Evolutionary conservation across 257 asterid species (phyloP), one percentile per base, ranked within the genome.

Genomic region (Plantago elongata): DNA sequence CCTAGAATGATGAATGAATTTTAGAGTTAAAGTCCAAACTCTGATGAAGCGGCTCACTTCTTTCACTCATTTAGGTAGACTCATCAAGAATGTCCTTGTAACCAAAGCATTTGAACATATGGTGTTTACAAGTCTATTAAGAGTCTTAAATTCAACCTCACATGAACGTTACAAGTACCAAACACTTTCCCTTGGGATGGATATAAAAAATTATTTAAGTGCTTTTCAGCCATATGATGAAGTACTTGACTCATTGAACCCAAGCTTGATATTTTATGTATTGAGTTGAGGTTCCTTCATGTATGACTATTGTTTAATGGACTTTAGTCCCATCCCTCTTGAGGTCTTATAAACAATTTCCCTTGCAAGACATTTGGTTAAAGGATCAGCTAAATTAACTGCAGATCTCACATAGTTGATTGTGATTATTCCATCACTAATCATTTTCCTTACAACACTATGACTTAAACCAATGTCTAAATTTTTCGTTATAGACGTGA

Each of bases 381-480:
- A 46, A 46, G 13, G 51, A 46, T 46, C 51, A 3, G 3, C 13
- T 14, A 46, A 14, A 46, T 46, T 46, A 22, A 2, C 2, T 22
- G 27, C 27, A 22, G 27, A 22, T 2, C 27, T 22, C 27, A 22
- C 27, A 22, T 22, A 22, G 2, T 2, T 22, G 27, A 22, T 46
- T 46, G 51, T 11, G 5, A 7, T 46, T 3, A 46, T 11, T 0
- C 14, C 27, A 29, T 30, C 14, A 54, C 18, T 54, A 0, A 34
- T 13, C 7, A 22, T n/a, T 29, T 54, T 9, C 6, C 14, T 29
- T 3, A 56, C 48, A n/a, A 11, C 13, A 5, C 9, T 17, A 38
- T 57, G 48, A 37, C 47, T n/a, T 15, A 57, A 40, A 13, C 62
- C 16, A 13, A 57, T 57, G 27, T 40, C 17, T 57, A n/a, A 29